These are phyloP conservation scores for Suillus sp. DNA, from an alignment of 768 basidiomycete genomes.

Conservation along the genomic window DNA sequence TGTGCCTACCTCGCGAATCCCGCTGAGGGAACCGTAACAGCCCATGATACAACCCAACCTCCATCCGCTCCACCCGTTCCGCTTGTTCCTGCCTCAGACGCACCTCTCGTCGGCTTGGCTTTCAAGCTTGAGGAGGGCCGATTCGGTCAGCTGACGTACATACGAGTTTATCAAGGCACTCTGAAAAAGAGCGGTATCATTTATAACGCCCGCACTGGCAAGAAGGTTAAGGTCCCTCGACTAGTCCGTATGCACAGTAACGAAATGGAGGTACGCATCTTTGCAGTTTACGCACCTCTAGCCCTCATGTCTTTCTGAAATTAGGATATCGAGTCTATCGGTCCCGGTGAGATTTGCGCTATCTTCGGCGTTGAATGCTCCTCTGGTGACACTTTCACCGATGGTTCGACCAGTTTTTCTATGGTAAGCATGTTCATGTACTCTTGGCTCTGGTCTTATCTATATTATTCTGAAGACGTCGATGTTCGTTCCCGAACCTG, in stretches of 20 bases:
- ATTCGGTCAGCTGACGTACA: conserved; percentile 97
- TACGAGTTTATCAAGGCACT: conserved; percentile 96
- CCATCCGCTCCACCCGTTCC: conserved; percentile 67
- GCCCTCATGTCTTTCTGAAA: neutral
- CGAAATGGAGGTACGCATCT: conserved; percentile 86
- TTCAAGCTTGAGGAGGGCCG: conserved; percentile 99
- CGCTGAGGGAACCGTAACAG: conserved; percentile 72
- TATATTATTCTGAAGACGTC: conserved; percentile 61
- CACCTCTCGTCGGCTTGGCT: conserved; percentile 89
- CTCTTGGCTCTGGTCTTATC: neutral
- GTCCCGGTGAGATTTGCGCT: conserved; percentile 98
- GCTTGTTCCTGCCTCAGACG: conserved; percentile 79
- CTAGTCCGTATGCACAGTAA: conserved; percentile 98
- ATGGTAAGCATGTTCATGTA: conserved; percentile 62
- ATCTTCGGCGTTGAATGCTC: conserved; percentile 99
- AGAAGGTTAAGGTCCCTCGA: conserved; percentile 95
- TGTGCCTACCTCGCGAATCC: conserved; percentile 95
- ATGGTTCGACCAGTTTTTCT: conserved; percentile 84
- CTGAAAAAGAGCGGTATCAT: conserved; percentile 85
- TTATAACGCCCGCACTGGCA: conserved; percentile 91
- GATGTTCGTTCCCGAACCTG: conserved; percentile 98
- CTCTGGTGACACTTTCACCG: conserved; percentile 96
- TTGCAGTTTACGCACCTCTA: neutral
- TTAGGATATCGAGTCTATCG: conserved; percentile 89
- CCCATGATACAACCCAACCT: conserved; percentile 79